These are phyloP conservation scores for Yamadazyma phyllophila DNA, from an alignment of 805 yeast genomes.

Conservation along the genomic window DNA sequence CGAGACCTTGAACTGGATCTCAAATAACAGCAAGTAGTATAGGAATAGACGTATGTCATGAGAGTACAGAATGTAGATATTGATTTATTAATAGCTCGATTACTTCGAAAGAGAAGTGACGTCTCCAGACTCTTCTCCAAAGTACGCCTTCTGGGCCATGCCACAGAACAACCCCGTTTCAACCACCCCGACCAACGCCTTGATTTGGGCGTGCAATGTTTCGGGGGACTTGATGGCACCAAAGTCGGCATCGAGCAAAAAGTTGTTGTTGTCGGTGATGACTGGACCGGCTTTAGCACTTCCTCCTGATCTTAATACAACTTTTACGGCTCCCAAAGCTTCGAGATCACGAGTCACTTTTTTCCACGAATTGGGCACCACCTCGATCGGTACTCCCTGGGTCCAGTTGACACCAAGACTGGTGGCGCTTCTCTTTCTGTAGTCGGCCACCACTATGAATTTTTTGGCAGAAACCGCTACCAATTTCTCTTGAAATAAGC, in stretches of 20 bases:
- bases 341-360: conserved; percentile 67
- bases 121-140: conserved; percentile 80
- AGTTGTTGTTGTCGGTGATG: conserved; percentile 93
- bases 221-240: conserved; percentile 61
- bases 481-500: conserved; percentile 92
- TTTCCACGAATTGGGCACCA: conserved; percentile 83
- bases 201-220: conserved; percentile 62
- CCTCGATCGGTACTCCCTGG: conserved; percentile 93
- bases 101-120: conserved; percentile 16
- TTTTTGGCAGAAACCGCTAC: conserved; percentile 77
- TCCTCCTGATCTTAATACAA: conserved; percentile 79
- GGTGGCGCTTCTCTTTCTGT: conserved; percentile 70
- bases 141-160: conserved; percentile 77
- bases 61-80: background rate
- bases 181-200: conserved; percentile 84
- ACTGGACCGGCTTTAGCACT: conserved; percentile 95
- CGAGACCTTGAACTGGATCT: conserved; percentile 85
- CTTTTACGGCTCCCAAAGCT: conserved; percentile 59
- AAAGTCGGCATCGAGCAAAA: conserved; percentile 89
- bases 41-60: background rate
- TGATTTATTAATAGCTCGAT: background rate
- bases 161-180: conserved; percentile 88
- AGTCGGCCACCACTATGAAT: conserved; percentile 90
- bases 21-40: conserved; percentile 49
- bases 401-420: conserved; percentile 78